phyloP scores from a whole-genome alignment of 129 eudicot species.

The Rutidosis leptorrhynchoides region DNA sequence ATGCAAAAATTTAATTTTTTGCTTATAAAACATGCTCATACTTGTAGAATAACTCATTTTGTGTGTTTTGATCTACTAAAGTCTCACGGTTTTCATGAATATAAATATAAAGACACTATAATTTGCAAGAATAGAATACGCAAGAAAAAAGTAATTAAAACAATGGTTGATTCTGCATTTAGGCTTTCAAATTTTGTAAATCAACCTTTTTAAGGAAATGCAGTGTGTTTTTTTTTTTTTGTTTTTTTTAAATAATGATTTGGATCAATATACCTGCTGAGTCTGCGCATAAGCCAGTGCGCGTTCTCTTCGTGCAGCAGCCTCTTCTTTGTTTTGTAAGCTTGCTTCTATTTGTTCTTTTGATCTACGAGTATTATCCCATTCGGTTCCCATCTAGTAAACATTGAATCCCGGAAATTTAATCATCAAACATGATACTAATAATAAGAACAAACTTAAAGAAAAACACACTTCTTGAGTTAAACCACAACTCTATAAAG shows the following conservation, averaged over 20 bases:
- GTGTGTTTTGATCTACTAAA: neutral
- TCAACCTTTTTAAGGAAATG: neutral
- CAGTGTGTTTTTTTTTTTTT: too few species aligned
- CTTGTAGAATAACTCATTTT: neutral
- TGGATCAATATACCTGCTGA: constrained; percentile 31
- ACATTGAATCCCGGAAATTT: constrained; percentile 1
- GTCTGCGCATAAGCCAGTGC: constrained; percentile 42
- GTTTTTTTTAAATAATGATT: neutral
- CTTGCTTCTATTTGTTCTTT: constrained; percentile 35
- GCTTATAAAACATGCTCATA: neutral
- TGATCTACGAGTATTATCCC: constrained; percentile 37
- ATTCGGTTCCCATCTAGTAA: constrained; percentile 24
- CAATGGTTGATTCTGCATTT: neutral
- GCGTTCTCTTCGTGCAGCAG: constrained; percentile 39
- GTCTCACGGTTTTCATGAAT: neutral
- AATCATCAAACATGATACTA: neutral
- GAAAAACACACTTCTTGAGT: neutral
- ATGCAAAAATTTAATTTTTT: neutral
- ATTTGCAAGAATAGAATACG: neutral
- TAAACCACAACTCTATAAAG: neutral
- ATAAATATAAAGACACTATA: too few species aligned
- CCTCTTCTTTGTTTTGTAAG: constrained; percentile 25
- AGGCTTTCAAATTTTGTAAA: too few species aligned
- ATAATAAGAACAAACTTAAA: neutral
- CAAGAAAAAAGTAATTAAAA: neutral